Conservation (phyloP, 2,329 filamentous ascomycete species). For the Raffaelea ambrosiae region DNA sequence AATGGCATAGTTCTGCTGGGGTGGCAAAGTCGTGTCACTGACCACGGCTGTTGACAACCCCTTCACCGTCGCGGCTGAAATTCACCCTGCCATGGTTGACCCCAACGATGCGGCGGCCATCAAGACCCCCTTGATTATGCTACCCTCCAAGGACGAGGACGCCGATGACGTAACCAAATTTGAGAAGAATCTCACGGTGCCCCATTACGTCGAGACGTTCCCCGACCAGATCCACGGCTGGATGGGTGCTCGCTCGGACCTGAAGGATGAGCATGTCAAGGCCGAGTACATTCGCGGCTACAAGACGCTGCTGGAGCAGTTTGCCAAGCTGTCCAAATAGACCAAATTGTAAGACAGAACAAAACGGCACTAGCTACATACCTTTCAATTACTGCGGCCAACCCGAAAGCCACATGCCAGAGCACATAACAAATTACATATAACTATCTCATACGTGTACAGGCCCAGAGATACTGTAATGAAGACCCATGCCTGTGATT, state of each 20-base stretch:
- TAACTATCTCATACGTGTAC: too few species aligned
- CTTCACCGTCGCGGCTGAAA: constrained; percentile 45
- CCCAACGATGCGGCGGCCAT: constrained; percentile 50
- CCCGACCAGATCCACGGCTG: constrained; percentile 61
- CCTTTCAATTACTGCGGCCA: too few species aligned
- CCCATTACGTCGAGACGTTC: constrained; percentile 59
- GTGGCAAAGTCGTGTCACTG: constrained; percentile 56
- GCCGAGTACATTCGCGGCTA: constrained; percentile 56
- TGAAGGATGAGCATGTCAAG: constrained; percentile 47
- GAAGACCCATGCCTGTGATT: too few species aligned
- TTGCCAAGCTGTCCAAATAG: constrained; percentile 29
- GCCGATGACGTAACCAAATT: constrained; percentile 47
- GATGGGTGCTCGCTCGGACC: constrained; percentile 60
- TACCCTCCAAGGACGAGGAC: constrained; percentile 59
- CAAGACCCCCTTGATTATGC: constrained; percentile 51
- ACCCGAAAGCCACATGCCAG: too few species aligned
- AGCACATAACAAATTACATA: too few species aligned
- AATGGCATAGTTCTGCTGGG: constrained; percentile 62
- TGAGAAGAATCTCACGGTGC: constrained; percentile 40
- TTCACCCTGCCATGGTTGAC: constrained; percentile 58
- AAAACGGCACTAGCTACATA: too few species aligned
- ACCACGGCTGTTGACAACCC: constrained; percentile 36
- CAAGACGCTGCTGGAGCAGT: constrained; percentile 49
- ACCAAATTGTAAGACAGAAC: too few species aligned
- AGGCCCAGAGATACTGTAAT: too few species aligned